Base-by-base conservation (phyloP, 208 protist species). In the Leishmania guyanensis region DNA sequence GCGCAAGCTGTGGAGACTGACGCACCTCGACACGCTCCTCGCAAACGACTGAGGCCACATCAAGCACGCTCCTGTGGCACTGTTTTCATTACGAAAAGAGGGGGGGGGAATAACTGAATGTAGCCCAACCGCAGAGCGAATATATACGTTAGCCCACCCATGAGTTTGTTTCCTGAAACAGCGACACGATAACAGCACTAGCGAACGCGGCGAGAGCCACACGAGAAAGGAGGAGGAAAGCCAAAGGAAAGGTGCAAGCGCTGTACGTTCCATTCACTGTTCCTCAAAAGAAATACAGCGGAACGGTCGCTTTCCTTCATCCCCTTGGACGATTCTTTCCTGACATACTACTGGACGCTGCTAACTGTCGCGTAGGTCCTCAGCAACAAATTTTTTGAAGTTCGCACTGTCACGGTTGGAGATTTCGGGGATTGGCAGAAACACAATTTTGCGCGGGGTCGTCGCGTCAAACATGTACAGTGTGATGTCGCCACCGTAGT, bases 391-490 rank as follows among this genome's bases (percentile, higher is more conserved):
- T 46, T 87, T 86, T 68, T 93, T 94, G 84, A 98, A 98, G 74
- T 84, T 89, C 0, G 79, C 85, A 5, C 87, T 89, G 70, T 89
- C 89, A 26, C 95, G 89, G 84, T 95, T 86, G 17, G 93, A 98
- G 36, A 96, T 98, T 65, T 98, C 95, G 5, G 80, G 87, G 16
- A 98, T 91, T 0, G 93, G 91, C 53, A 98, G 84, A 76, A 87
- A 96, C 0, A 98, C 90, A 1, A 98, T 76, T 73, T 95, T 95
- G 79, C 89, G 89, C 3, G 95, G 92, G 33, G 88, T 79, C 5
- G 89, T 91, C 3, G 91, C 92, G 82, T 98, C 95, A 80, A 94
- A 98, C 93, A 98, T 96, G 86, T 95, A 98, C 36, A 98, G 81
- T 69, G 89, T 92, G 65, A 96, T 84, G 79, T 96, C 91, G 62